Conservation (phyloP, 768 basidiomycete genomes). For the Antrodiella citrinella region DNA sequence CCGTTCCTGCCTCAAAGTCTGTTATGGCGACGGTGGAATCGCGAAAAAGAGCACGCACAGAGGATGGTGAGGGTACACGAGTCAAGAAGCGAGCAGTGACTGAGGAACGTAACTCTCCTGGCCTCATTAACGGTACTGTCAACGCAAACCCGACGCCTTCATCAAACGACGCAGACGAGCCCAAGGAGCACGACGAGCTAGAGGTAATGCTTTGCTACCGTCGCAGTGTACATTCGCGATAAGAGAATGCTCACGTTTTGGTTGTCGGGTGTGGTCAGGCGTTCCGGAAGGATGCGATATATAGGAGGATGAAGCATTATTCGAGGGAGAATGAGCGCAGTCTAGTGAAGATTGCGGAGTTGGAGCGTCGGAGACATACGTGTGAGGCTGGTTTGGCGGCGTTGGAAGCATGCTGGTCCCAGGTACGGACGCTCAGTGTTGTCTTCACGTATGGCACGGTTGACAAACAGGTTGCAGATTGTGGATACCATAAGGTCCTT, state of each 20-base stretch:
- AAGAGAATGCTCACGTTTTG: not conserved
- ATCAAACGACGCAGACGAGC: slow-evolving; percentile 18
- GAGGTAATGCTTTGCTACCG: slow-evolving; percentile 17
- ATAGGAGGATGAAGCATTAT: slow-evolving; percentile 24
- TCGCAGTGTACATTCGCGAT: not conserved
- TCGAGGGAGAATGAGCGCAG: slow-evolving; percentile 24
- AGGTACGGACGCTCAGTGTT: slow-evolving; percentile 10
- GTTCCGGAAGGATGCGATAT: slow-evolving; percentile 26
- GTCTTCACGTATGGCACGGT: too few species aligned
- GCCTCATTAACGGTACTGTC: slow-evolving; percentile 18
- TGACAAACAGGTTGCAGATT: slow-evolving; percentile 13
- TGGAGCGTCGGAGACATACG: slow-evolving; percentile 19
- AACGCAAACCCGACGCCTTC: not conserved
- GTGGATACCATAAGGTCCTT: slow-evolving; percentile 22
- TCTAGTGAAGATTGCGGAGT: slow-evolving; percentile 18
- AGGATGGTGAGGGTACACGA: slow-evolving; percentile 16
- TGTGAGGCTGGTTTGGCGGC: slow-evolving; percentile 23
- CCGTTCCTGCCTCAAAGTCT: not conserved
- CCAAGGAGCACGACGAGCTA: slow-evolving; percentile 20
- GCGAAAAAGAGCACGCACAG: slow-evolving; percentile 19
- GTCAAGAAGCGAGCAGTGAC: slow-evolving; percentile 23
- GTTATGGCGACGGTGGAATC: slow-evolving; percentile 14
- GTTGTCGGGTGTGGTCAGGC: slow-evolving; percentile 7
- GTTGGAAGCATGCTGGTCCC: slow-evolving; percentile 23
- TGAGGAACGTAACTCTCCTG: slow-evolving; percentile 17